Conservation (phyloP, 129 eudicot genomes). For the Flaveria ramosissima region DNA sequence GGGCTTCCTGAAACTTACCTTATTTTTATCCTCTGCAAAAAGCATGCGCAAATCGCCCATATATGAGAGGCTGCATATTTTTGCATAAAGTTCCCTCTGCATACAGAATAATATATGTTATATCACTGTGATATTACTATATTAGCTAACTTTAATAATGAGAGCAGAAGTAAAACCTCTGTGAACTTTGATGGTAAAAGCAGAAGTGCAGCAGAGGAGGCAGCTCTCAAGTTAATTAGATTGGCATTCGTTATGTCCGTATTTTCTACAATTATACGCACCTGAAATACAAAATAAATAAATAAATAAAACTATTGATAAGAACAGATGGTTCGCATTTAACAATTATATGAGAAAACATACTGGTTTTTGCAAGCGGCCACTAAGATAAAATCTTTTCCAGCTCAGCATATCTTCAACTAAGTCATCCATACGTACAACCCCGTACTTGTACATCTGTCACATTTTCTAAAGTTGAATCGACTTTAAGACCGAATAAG, state of each 20-base stretch:
- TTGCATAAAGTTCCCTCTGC: conserved; percentile 86
- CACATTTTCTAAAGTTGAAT: conserved; percentile 16
- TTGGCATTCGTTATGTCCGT: conserved; percentile 51
- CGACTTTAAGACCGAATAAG: neutral
- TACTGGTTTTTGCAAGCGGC: conserved; percentile 97
- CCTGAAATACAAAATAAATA: conserved; percentile 37
- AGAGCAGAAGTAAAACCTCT: conserved; percentile 58
- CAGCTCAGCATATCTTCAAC: conserved; percentile 65
- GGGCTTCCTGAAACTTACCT: conserved; percentile 46
- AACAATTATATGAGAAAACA: conserved; percentile 26
- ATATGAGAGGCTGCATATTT: conserved; percentile 87
- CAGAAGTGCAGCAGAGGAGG: conserved; percentile 88
- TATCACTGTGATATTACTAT: neutral
- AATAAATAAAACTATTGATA: too few relatives aligned
- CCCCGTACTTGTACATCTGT: conserved; percentile 91
- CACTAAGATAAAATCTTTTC: conserved; percentile 84
- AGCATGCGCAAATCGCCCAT: conserved; percentile 94
- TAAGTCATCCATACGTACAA: conserved; percentile 68
- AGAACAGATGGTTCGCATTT: neutral
- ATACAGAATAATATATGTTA: conserved; percentile 3
- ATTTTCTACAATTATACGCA: conserved; percentile 63
- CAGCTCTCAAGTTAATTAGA: conserved; percentile 75
- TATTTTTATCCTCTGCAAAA: conserved; percentile 90
- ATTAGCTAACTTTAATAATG: conserved; percentile 21
- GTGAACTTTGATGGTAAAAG: conserved; percentile 81